Base-by-base conservation (phyloP, 169 alveolate species). In the Eimeria necatrix region DNA sequence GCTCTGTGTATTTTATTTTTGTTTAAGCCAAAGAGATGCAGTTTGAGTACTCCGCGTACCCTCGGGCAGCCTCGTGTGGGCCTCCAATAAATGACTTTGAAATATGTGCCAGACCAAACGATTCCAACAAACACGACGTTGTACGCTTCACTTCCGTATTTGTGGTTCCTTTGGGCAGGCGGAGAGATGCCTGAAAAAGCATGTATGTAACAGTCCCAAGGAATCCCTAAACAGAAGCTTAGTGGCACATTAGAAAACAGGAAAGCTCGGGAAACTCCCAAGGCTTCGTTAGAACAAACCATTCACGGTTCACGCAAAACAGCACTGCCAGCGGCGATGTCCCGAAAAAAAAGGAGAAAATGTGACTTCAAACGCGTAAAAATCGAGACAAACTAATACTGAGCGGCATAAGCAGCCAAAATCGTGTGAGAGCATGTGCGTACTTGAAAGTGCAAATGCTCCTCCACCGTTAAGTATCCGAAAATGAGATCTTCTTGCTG, bases 401-500 rank as follows among this genome's bases (percentile, higher is more conserved):
- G 41, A 32, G 41, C 3, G 41, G 41, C 41, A 32, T 32, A 32
- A 32, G 60, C 60, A 20, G 4, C 32, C 10, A 74, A 32, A 74
- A 74, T 4, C 61, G 16, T 9, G 56, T 73, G 16, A 14, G 4
- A 32, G 7, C 49, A 2, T 7, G 85, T 18, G 49, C 16, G 18
- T 95, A 74, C 85, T 96, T 92, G 96, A 48, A 53, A 93, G 59
- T 32, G 18, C 71, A 95, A 74, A 46, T 95, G 97, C 87, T 97
- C 98, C 81, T 95, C 95, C 59, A 97, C 97, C 22, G 98, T 97
- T 93, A 97, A 96, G 83, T 97, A 94, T 51, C 97, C 98, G 68
- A 97, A 96, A 48, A 98, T 93, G 64, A 97, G 52, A 92, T 97
- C 98, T 94, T 98, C 99, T 95, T 98, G 98, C 96, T 97, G 98